Base-by-base conservation (phyloP, 2,329 filamentous ascomycete genomes). In the Clarireedia homoeocarpa region DNA sequence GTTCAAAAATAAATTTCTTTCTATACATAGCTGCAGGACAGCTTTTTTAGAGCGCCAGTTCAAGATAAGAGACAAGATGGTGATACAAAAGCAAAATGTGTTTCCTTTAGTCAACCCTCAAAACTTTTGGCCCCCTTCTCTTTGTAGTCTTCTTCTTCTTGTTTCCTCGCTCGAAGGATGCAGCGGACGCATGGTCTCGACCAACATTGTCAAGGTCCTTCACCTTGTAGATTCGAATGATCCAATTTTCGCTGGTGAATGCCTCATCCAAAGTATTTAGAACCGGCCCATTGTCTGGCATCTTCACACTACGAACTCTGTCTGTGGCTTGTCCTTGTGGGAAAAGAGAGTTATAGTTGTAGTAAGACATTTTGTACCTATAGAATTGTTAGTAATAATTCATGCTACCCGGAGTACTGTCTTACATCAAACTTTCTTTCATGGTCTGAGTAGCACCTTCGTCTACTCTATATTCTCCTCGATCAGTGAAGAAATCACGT, bases 331-430 rank as follows among this genome's bases (percentile, higher is more conserved):
- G 91, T 60, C 94, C 94, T 2, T 86, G 80, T 46, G 91, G 92
- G 82, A 97, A 99, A 61, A 99, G 83, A 48, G 81, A 76, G 73
- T 92, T 83, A 79, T 89, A 99, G 80, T 97, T 97, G 83, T 99
- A 89, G 81, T 99, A 99, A 23, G 91, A 96, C 91, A 99, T 96
- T 82, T 99, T 99, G 83, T 99, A 99, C 90, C 91, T 96, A 53
- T 52, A 47, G 34, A 34, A 20, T 55, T 55, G 58, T 68, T 58
- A 71, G 67, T 59, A 57, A 36, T 6, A 15, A 20, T 40, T 27
- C n/a, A 24, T 24, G 6, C 38, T 20, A 27, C 24, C 23, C 36
- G 42, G 20, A 15, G 27, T 46, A 39, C 27, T 27, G 52, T 76
- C 89, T 81, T 81, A 95, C 92, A 97, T 96, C 80, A 99, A 82